Conservation (phyloP, 768 basidiomycete genomes). For the Cubamyces sp. region DNA sequence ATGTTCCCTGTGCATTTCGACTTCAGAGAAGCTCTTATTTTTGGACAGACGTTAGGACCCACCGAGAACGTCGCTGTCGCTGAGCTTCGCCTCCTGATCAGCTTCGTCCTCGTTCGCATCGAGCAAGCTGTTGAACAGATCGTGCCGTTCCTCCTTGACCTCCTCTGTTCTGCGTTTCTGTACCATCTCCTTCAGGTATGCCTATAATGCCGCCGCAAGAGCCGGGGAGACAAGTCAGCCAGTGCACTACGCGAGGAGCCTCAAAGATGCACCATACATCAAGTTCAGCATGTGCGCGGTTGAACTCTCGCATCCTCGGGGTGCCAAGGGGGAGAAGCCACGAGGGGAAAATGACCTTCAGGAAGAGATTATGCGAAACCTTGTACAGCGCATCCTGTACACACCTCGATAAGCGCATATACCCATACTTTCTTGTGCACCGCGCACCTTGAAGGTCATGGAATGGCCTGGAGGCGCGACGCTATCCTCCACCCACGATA, state of each 20-base stretch:
- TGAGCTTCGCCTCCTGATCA: constrained; percentile 36
- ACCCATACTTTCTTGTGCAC: background rate
- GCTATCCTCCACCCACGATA: constrained; percentile 36
- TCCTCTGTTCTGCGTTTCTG: constrained; percentile 41
- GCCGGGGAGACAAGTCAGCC: background rate
- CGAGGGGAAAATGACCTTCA: constrained; percentile 30
- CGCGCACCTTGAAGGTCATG: constrained; percentile 29
- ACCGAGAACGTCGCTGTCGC: constrained; percentile 48
- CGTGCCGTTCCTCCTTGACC: constrained; percentile 44
- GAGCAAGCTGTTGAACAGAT: constrained; percentile 56
- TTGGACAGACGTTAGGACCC: background rate
- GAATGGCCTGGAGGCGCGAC: constrained; percentile 18
- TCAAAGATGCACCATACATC: constrained; percentile 23
- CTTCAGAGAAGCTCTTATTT: background rate
- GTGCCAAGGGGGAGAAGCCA: constrained; percentile 29
- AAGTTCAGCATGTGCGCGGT: constrained; percentile 33
- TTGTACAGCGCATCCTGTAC: constrained; percentile 31
- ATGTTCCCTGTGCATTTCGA: constrained; percentile 35
- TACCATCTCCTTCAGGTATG: constrained; percentile 58
- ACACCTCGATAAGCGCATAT: background rate
- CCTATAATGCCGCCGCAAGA: constrained; percentile 29
- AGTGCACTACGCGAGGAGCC: background rate
- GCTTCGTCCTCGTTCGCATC: constrained; percentile 48
- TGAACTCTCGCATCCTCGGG: constrained; percentile 27
- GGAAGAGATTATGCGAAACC: constrained; percentile 30